Conservation (phyloP, 768 basidiomycete species). For the Trametes meyenii region DNA sequence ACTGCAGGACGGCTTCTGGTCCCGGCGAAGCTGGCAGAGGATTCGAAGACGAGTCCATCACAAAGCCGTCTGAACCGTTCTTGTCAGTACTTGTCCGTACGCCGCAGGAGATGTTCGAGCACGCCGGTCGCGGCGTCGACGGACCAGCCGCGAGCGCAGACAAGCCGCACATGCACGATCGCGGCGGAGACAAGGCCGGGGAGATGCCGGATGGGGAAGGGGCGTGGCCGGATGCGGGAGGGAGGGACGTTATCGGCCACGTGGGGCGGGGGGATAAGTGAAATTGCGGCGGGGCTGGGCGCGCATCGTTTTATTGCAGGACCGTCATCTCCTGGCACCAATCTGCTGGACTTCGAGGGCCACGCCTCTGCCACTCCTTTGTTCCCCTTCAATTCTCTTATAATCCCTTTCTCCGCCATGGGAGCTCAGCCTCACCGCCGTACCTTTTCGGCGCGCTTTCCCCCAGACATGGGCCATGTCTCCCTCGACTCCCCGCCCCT, state of each 20-base stretch:
- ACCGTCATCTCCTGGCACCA: background rate
- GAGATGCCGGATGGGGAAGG: background rate
- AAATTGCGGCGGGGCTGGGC: conserved; percentile 7
- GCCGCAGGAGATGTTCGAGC: too few relatives aligned
- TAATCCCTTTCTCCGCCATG: conserved; percentile 25
- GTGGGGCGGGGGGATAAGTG: conserved; percentile 6
- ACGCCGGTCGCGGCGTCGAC: background rate
- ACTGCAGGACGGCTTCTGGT: background rate
- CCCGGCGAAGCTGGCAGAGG: background rate
- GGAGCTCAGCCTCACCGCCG: conserved; percentile 35
- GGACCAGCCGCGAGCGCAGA: too few relatives aligned
- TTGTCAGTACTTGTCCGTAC: too few relatives aligned
- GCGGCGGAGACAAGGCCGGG: background rate
- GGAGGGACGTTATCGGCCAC: conserved; percentile 8
- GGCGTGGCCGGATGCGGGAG: too few relatives aligned
- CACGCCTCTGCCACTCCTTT: conserved; percentile 29
- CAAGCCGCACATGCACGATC: background rate
- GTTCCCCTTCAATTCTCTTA: conserved; percentile 14
- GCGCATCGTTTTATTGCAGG: background rate
- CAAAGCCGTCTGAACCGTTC: too few relatives aligned
- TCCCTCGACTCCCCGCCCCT: conserved; percentile 32
- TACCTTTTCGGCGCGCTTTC: conserved; percentile 31
- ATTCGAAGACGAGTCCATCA: too few relatives aligned
- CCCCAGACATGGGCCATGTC: conserved; percentile 29
- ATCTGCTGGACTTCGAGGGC: conserved; percentile 8